Base-by-base conservation (phyloP, 2,329 filamentous ascomycete species). In the Cercospora sesami region DNA sequence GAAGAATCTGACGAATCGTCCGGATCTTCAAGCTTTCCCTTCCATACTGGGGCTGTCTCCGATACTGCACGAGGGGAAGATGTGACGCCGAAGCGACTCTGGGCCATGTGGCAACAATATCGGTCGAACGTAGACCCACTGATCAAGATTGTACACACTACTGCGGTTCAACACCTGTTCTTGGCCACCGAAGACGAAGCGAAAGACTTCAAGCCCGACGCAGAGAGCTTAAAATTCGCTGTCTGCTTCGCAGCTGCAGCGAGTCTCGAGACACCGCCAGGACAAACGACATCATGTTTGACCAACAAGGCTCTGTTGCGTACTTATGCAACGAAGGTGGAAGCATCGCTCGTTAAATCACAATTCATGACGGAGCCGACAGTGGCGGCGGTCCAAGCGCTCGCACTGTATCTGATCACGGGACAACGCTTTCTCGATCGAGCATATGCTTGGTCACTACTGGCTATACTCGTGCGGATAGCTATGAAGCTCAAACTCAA, bases 401-500 rank as follows among this genome's bases (percentile, higher is more conserved):
- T 73, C 21, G 61, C 68, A 16, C 66, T 73, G 6, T 73, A 70
- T 31, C 63, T 73, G 14, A 68, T 63, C 12, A 69, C 66, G 5
- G 71, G 71, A 18, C 58, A 65, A 36, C 59, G 66, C 31, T 67
- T 65, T 36, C 66, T 73, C 6, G 66, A 66, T 10, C 36, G 28
- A 14, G 65, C 55, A 3, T 73, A 73, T 53, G 60, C 69, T 9
- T 71, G 69, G 69, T 70, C 68, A 6, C 60, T 73, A 36, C 67
- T 67, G 30, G 68, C 71, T 12, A 62, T 70, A 14, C 64, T 71
- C 36, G 71, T 73, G 31, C 59, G 71, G 16, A 64, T 73, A 16
- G 71, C 71, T 18, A 61, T 53, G 12, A 71, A 71, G 63, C 64
- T 73, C 60, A 73, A 73, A 60, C 53, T 71, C 28, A 69, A 73